Evolutionary conservation across 306 rosid genomes (phyloP).

Genomic region (Trifolium subterraneum): DNA sequence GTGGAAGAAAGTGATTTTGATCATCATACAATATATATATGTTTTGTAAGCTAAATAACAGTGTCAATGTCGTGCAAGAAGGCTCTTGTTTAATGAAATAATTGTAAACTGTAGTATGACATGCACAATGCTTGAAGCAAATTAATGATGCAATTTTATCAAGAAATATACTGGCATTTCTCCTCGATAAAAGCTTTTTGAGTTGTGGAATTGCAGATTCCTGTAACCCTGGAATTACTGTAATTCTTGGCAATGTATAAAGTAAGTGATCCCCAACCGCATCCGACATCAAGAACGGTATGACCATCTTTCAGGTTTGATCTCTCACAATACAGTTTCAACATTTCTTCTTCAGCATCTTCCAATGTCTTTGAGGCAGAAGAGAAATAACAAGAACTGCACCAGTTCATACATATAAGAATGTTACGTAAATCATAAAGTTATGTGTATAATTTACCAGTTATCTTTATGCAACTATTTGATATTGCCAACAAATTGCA

Average conservation of each 20-base stretch:
- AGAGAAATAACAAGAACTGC: slow-evolving; percentile 84
- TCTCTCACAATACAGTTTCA: slow-evolving; percentile 74
- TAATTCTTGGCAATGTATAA: slow-evolving; percentile 77
- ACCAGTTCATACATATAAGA: slow-evolving; percentile 30
- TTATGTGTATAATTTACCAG: not conserved
- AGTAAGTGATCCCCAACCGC: slow-evolving; percentile 94
- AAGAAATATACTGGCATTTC: slow-evolving; percentile 55
- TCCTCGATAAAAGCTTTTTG: slow-evolving; percentile 78
- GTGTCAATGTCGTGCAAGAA: slow-evolving; percentile 2
- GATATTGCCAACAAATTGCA: not conserved
- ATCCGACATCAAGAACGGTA: slow-evolving; percentile 82
- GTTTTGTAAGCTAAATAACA: slow-evolving; percentile 20
- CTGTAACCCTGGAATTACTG: slow-evolving; percentile 73
- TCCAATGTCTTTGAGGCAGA: slow-evolving; percentile 65
- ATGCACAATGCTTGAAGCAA: slow-evolving; percentile 21
- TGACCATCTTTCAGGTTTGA: slow-evolving; percentile 75
- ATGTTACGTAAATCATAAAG: slow-evolving; percentile 11
- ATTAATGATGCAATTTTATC: slow-evolving; percentile 20
- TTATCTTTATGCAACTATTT: not conserved
- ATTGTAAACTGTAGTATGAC: slow-evolving; percentile 3
- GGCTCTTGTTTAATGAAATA: not conserved
- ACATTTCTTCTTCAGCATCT: slow-evolving; percentile 88
- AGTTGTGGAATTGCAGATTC: slow-evolving; percentile 85
- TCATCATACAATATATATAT: slow-evolving; percentile 18
- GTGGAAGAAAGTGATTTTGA: slow-evolving; percentile 28